phyloP scores from a whole-genome alignment of 1,139 yeast species.

The Eremothecium sinecaudum region DNA sequence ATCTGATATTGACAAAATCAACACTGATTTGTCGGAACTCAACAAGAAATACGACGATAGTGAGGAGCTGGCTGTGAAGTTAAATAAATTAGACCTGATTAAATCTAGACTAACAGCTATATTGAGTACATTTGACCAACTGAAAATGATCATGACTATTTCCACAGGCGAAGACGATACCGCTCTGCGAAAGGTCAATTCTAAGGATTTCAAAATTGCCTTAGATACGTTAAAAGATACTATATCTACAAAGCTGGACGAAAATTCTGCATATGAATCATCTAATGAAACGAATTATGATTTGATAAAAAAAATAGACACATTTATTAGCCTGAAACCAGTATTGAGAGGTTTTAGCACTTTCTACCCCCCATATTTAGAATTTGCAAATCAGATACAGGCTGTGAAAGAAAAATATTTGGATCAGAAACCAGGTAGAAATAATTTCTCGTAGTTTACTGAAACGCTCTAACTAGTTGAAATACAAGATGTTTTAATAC shows the following conservation, averaged over 20 bases:
- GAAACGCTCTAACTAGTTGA: too few species aligned
- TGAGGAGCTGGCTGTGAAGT: slow-evolving; percentile 32
- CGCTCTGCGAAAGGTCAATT: slow-evolving; percentile 9
- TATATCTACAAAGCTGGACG: slow-evolving; percentile 33
- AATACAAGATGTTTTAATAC: too few species aligned
- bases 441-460: not conserved
- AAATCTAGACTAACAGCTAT: slow-evolving; percentile 41
- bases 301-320: slow-evolving; percentile 35
- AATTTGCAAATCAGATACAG: slow-evolving; percentile 35
- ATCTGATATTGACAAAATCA: slow-evolving; percentile 38
- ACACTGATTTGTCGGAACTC: slow-evolving; percentile 22
- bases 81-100: slow-evolving; percentile 38
- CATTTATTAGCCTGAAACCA: slow-evolving; percentile 40
- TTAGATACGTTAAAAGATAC: slow-evolving; percentile 37
- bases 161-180: slow-evolving; percentile 13
- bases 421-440: slow-evolving; percentile 16
- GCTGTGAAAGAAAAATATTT: slow-evolving; percentile 33
- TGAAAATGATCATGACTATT: slow-evolving; percentile 33
- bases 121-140: slow-evolving; percentile 37
- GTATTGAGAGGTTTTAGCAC: slow-evolving; percentile 43
- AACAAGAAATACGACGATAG: slow-evolving; percentile 16
- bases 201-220: slow-evolving; percentile 35
- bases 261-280: slow-evolving; percentile 16
- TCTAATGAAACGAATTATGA: slow-evolving; percentile 28
- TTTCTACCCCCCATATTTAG: slow-evolving; percentile 41